These are phyloP conservation scores for Gymnopus androsaceus DNA, from an alignment of 1,284 basidiomycete species.

Conservation along the genomic window DNA sequence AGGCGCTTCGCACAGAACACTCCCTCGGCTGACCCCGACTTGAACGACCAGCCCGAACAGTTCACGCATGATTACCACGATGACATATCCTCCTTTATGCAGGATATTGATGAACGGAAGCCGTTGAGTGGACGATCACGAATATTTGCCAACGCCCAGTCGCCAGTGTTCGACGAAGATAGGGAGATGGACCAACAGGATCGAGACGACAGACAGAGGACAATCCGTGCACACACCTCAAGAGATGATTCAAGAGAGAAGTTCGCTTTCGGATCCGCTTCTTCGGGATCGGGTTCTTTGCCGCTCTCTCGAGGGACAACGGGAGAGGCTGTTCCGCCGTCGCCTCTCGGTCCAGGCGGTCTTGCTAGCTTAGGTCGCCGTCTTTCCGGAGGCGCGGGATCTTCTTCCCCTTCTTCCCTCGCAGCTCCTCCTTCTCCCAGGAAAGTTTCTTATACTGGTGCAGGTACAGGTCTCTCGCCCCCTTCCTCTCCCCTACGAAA, in stretches of 20 bases:
- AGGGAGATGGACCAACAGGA: too few relatives aligned
- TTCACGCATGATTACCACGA: conserved; percentile 60
- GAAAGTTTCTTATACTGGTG: not conserved
- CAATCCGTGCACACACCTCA: conserved; percentile 3
- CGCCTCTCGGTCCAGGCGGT: too few relatives aligned
- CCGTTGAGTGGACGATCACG: conserved; percentile 51
- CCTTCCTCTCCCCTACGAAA: conserved; percentile 4
- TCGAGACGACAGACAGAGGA: conserved; percentile 4
- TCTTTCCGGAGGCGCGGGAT: not conserved
- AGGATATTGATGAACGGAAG: conserved; percentile 69
- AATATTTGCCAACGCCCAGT: conserved; percentile 20
- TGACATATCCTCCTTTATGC: conserved; percentile 73
- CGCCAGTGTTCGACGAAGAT: not conserved
- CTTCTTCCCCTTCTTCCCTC: not conserved
- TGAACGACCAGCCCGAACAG: conserved; percentile 43
- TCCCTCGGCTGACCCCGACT: conserved; percentile 24
- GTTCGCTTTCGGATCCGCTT: not conserved
- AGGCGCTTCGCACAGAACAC: not conserved
- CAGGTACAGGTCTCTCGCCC: not conserved
- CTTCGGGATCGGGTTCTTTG: not conserved
- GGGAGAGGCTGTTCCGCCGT: too few relatives aligned
- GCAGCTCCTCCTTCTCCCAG: conserved; percentile 1
- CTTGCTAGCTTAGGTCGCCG: too few relatives aligned
- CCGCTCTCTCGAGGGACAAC: not conserved
- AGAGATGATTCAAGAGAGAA: not conserved